Evolutionary conservation across 1,284 basidiomycete species (phyloP), one percentile per base, ranked within the genome.

Genomic region (Ceratobasidium sp.): DNA sequence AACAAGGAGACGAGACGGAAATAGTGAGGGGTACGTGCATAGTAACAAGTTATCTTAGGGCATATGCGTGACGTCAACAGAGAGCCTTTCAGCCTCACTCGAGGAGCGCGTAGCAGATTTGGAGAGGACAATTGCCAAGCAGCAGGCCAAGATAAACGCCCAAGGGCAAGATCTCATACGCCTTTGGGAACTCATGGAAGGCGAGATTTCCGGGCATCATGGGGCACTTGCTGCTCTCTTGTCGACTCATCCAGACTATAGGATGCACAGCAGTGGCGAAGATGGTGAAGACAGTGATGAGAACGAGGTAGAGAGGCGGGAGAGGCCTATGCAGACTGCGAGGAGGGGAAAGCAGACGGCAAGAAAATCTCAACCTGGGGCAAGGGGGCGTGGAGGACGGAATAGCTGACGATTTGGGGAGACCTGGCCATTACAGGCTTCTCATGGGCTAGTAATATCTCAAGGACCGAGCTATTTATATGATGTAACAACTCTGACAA

Each of bases 171-270:
- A 65, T 19, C 8, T 65, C 13, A 25, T n/a, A 13, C 49, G 34
- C 25, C 62, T 65, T 17, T 65, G 62, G 62, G 62, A 40, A 22
- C 62, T 65, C 32, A 44, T 65, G 62, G 22, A 49, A 32, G 62
- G 62, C 7, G 43, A 65, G 25, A 49, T 29, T 22, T 29, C 25
- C 0, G 62, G 62, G 0, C 62, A 44, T 4, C 62, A 44, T 32
- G 62, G 62, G 11, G 62, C 44, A 9, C 62, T 49, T 9, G 19
- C 22, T 32, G 25, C 22, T 11, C 17, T 49, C 4, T 9, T 49
- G 25, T 65, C 62, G 0, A 29, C 44, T 0, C 59, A 62, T 11
- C 62, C 43, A 7, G 44, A 65, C 1, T 65, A 1, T 32, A 34
- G 4, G 43, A 17, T 46, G 22, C 15, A n/a, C 11, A 37, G 62